phyloP scores from a whole-genome alignment of 768 basidiomycete genomes.

The Roridomyces roridus region DNA sequence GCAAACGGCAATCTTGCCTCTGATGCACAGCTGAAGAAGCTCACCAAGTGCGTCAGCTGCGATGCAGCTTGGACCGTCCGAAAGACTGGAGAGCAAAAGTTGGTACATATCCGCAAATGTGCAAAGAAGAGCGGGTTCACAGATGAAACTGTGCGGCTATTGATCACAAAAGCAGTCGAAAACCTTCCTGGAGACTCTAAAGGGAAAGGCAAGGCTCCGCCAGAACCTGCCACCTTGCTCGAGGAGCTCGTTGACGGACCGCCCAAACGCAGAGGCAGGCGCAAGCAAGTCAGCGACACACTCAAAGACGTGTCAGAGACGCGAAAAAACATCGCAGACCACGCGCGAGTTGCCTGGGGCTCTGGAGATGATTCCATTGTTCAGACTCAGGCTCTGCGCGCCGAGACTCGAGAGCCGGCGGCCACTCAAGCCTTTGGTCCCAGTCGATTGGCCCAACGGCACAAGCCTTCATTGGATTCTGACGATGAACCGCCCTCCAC shows the following conservation, averaged over 20 bases:
- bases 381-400: constrained; percentile 23
- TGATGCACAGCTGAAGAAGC: constrained; percentile 49
- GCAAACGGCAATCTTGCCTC: constrained; percentile 33
- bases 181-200: constrained; percentile 21
- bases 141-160: constrained; percentile 57
- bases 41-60: constrained; percentile 70
- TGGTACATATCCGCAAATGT: constrained; percentile 70
- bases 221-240: constrained; percentile 49
- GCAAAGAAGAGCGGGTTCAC: constrained; percentile 63
- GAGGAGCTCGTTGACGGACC: constrained; percentile 57
- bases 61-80: constrained; percentile 70
- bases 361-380: constrained; percentile 13
- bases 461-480: constrained; percentile 16
- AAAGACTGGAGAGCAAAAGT: constrained; percentile 69
- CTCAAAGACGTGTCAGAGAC: constrained; percentile 55
- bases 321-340: constrained; percentile 47
- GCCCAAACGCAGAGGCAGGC: constrained; percentile 53
- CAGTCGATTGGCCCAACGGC: constrained; percentile 41
- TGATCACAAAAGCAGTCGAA: constrained; percentile 58
- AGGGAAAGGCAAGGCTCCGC: constrained; percentile 28
- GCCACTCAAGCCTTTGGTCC: constrained; percentile 48
- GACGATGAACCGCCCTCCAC: constrained; percentile 30
- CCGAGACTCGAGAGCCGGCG: constrained; percentile 4
- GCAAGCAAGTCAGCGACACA: constrained; percentile 42
- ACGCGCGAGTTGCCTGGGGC: constrained; percentile 41